Evolutionary conservation across 768 basidiomycete species (phyloP).

Genomic region (Boletus patriciae): DNA sequence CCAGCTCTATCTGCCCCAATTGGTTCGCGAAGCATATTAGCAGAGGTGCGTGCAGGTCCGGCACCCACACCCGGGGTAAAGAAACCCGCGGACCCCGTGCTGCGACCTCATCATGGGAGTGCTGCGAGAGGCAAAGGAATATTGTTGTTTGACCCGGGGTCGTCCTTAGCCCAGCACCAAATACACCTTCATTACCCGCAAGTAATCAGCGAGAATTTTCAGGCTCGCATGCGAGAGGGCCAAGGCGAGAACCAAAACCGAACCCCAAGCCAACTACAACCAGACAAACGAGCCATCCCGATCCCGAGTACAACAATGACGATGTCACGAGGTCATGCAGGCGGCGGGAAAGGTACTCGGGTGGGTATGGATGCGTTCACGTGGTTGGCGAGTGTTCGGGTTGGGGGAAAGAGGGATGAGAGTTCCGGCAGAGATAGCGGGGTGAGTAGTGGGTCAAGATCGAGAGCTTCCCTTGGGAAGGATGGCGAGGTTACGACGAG

Average conservation of each 20-base stretch:
- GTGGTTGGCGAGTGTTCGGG: constrained; percentile 75
- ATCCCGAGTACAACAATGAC: constrained; percentile 35
- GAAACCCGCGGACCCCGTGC: constrained; percentile 26
- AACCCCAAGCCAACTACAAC: constrained; percentile 2
- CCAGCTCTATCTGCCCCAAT: constrained; percentile 66
- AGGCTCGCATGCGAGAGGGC: constrained; percentile 15
- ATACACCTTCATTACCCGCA: constrained; percentile 38
- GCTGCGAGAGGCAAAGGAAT: constrained; percentile 34
- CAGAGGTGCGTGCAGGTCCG: constrained; percentile 63
- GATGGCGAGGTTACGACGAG: constrained; percentile 8
- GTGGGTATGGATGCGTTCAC: constrained; percentile 71
- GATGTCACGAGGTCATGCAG: constrained; percentile 47
- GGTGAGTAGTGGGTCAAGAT: constrained; percentile 43
- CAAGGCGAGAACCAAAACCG: constrained; percentile 10
- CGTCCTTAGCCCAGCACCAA: constrained; percentile 22
- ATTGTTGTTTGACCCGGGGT: constrained; percentile 37
- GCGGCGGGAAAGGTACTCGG: constrained; percentile 49
- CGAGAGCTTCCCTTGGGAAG: constrained; percentile 35
- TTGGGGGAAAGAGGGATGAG: constrained; percentile 54
- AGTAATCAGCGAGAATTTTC: constrained; percentile 9
- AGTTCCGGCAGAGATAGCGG: constrained; percentile 57
- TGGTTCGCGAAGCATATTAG: constrained; percentile 64
- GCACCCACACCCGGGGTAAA: constrained; percentile 26
- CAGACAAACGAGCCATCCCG: constrained; percentile 20
- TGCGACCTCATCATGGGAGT: constrained; percentile 37